phyloP scores from a whole-genome alignment of 1,139 yeast genomes.

The Sugiyamaella castrensis region DNA sequence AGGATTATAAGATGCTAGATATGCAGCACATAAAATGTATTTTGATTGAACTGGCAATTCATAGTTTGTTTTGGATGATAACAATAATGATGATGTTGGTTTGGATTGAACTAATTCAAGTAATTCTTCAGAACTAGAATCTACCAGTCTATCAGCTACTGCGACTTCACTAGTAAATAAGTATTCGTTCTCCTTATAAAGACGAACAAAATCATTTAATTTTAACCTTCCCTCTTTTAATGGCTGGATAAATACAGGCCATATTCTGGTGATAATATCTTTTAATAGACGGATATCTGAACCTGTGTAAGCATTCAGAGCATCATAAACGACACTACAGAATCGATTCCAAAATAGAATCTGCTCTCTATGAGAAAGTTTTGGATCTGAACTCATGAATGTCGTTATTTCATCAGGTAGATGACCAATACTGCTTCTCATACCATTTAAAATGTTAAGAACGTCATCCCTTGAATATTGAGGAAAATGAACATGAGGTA shows the following conservation, averaged over 20 bases:
- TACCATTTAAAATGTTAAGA: conserved; percentile 38
- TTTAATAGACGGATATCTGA: conserved; percentile 47
- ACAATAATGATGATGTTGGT: neutral
- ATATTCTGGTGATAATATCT: conserved; percentile 46
- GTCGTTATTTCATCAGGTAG: conserved; percentile 6
- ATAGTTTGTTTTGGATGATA: neutral
- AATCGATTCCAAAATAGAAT: conserved; percentile 48
- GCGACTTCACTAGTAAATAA: conserved; percentile 45
- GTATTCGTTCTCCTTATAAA: conserved; percentile 46
- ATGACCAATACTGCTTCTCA: conserved; percentile 1
- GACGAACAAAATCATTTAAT: conserved; percentile 45
- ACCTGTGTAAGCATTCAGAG: conserved; percentile 53
- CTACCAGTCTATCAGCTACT: conserved; percentile 33
- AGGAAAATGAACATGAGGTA: conserved; percentile 52
- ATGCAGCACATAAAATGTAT: conserved; percentile 62
- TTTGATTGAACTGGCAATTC: conserved; percentile 56
- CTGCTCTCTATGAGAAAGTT: conserved; percentile 4
- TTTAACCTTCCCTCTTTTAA: conserved; percentile 38
- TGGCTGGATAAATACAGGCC: conserved; percentile 53
- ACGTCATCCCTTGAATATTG: conserved; percentile 47
- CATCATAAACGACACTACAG: conserved; percentile 50
- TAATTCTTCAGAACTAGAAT: conserved; percentile 11
- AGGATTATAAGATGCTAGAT: conserved; percentile 64
- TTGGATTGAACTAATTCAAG: conserved; percentile 1
- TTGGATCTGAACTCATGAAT: neutral